phyloP scores from a whole-genome alignment of 805 yeast species.

The Wickerhamiella bombiphila region DNA sequence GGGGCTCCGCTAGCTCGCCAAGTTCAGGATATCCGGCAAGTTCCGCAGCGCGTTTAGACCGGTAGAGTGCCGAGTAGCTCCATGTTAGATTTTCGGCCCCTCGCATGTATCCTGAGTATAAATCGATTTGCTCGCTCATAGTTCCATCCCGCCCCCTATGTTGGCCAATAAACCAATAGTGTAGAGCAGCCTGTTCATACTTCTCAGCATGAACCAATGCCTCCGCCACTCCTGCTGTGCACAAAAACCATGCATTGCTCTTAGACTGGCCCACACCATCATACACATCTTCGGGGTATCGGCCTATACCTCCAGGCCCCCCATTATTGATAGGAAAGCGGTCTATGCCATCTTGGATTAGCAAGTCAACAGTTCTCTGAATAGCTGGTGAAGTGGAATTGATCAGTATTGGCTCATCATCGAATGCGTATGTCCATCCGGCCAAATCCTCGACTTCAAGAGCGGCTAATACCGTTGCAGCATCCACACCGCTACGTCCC shows the following conservation, averaged over 20 bases:
- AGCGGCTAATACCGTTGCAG: conserved; percentile 9
- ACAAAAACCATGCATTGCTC: conserved; percentile 90
- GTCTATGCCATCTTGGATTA: conserved; percentile 53
- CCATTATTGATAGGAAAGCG: conserved; percentile 59
- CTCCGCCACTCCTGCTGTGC: conserved; percentile 26
- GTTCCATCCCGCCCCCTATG: conserved; percentile 45
- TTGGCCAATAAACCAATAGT: conserved; percentile 27
- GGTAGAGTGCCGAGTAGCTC: conserved; percentile 60
- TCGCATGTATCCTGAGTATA: conserved; percentile 64
- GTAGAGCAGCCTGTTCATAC: conserved; percentile 4
- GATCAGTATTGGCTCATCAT: conserved; percentile 8
- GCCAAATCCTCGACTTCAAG: conserved; percentile 9
- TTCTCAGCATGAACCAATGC: conserved; percentile 3
- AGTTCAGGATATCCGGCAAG: conserved; percentile 1
- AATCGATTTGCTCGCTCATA: conserved; percentile 82
- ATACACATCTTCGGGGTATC: conserved; percentile 87
- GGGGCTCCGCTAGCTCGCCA: neutral
- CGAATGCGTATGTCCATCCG: conserved; percentile 10
- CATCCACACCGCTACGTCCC: conserved; percentile 9
- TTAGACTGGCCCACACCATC: conserved; percentile 57
- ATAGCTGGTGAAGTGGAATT: conserved; percentile 1
- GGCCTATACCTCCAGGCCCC: conserved; percentile 36
- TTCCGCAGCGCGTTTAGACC: neutral
- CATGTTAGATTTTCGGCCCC: conserved; percentile 85
- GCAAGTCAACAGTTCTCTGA: conserved; percentile 5